phyloP scores from a whole-genome alignment of 2,329 filamentous ascomycete species.

The Fusarium palustre region DNA sequence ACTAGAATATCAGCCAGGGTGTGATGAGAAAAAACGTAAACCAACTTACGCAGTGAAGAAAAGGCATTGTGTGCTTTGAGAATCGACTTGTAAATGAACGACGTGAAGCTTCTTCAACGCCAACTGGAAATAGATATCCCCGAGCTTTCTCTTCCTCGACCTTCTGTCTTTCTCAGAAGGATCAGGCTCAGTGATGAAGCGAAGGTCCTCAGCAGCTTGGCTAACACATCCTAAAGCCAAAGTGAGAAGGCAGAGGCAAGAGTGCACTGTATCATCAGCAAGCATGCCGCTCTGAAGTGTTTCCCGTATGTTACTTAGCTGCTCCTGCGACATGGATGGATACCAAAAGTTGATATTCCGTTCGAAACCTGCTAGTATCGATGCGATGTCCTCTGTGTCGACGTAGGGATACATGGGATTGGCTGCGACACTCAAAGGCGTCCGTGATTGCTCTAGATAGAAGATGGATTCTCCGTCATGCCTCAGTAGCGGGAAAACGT shows the following conservation, averaged over 20 bases:
- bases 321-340: conserved; percentile 59
- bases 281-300: conserved; percentile 52
- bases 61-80: conserved; percentile 61
- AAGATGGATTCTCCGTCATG: conserved; percentile 60
- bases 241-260: conserved; percentile 59
- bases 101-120: conserved; percentile 60
- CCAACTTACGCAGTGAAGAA: conserved; percentile 61
- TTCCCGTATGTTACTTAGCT: conserved; percentile 50
- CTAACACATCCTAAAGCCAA: conserved; percentile 62
- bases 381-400: conserved; percentile 55
- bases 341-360: conserved; percentile 65
- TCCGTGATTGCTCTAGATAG: conserved; percentile 58
- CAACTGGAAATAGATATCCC: conserved; percentile 59
- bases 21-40: fast-evolving
- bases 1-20: background rate
- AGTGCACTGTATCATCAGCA: conserved; percentile 53
- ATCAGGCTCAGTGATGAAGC: conserved; percentile 26
- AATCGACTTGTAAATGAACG: conserved; percentile 60
- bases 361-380: conserved; percentile 59
- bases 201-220: conserved; percentile 52
- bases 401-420: conserved; percentile 58
- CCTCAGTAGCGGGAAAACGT: conserved; percentile 57
- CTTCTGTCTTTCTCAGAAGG: conserved; percentile 49
- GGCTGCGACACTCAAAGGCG: conserved; percentile 50
- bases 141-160: conserved; percentile 51